Base-by-base conservation (phyloP, 106 monocot genomes). In the Dendrobium catenatum region DNA sequence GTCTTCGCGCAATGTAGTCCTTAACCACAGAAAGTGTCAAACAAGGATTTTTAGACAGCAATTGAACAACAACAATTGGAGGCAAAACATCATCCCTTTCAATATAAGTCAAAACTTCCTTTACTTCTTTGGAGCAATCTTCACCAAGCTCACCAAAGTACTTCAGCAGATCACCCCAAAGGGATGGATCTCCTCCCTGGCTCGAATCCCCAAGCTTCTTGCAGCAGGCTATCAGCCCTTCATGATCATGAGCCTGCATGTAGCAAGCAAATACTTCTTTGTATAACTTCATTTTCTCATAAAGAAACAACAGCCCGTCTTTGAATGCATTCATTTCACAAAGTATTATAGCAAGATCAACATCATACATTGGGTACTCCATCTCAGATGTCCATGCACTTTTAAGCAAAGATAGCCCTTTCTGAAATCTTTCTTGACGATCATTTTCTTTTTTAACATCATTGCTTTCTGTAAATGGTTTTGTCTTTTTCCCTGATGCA, bases 101-200 rank as follows among this genome's bases (percentile, higher is more conserved):
- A 83, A 98, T 88, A 78, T 90, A 94, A 43, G 89, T 88, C 68
- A 98, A 85, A 67, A 98, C 92, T 83, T 98, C 97, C 78, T 94
- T 98, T 11, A 98, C 94, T 88, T 98, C 94, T 88, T 94, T 94
- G 19, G 97, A 89, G 77, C 97, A 98, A 77, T 94, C 97, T 81
- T 92, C 92, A 58, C 90, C 97, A 66, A 98, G 85, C 43, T 98
- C 97, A 77, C 92, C 90, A 85, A 98, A 98, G 81, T 98, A 98
- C 59, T 94, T 98, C 78, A 98, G 85, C 26, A 94, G 66, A 87
- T 98, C 94, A 67, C 80, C 89, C 88, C 94, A 98, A 73, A 98
- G 90, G 81, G 89, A 82, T 78, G 97, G 97, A 76, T 98, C 97
- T 18, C 97, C 94, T 0, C 94, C 97, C 70, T 92, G 85, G 27